A percentile compares a stretch with the other conserved stretches of the same genome.
Conservation (phyloP, 345 rosid species). For the Crucihimalaya himalaica region DNA sequence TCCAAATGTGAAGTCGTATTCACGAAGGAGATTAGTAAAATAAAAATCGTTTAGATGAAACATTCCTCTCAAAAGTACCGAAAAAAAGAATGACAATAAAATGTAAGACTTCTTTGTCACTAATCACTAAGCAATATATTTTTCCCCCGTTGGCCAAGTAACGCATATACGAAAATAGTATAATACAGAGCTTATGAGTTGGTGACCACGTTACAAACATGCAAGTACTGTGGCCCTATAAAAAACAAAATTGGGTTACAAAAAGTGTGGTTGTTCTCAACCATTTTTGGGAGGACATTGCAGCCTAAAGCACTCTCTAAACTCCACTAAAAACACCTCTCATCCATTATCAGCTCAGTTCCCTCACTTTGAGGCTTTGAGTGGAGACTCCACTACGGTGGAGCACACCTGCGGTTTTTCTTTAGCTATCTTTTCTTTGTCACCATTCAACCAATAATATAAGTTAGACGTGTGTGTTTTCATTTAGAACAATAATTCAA, state of each 20-base stretch:
- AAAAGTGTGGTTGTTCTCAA: slow-evolving; percentile 14
- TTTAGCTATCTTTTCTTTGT: background rate
- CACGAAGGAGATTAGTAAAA: background rate
- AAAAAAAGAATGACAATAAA: background rate
- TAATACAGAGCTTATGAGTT: background rate
- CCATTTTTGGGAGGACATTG: background rate
- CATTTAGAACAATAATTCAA: too few relatives aligned
- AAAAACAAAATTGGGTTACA: background rate
- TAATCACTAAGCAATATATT: background rate
- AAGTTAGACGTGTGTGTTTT: background rate
- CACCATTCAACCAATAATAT: background rate
- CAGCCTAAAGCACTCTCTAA: background rate
- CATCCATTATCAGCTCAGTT: background rate
- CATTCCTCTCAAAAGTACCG: background rate
- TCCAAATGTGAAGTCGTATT: slow-evolving; percentile 10
- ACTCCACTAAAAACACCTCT: background rate
- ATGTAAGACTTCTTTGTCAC: background rate
- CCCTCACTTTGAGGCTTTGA: slow-evolving; percentile 3
- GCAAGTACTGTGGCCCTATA: slow-evolving; percentile 1
- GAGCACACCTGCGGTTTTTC: background rate
- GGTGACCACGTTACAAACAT: slow-evolving; percentile 26
- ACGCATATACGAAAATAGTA: background rate
- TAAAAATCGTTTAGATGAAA: slow-evolving; percentile 3
- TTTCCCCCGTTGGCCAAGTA: too few relatives aligned
- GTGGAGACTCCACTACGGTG: slow-evolving; percentile 4